Base-by-base conservation (phyloP, 441 rosid species). In the Erodium moschatum region DNA sequence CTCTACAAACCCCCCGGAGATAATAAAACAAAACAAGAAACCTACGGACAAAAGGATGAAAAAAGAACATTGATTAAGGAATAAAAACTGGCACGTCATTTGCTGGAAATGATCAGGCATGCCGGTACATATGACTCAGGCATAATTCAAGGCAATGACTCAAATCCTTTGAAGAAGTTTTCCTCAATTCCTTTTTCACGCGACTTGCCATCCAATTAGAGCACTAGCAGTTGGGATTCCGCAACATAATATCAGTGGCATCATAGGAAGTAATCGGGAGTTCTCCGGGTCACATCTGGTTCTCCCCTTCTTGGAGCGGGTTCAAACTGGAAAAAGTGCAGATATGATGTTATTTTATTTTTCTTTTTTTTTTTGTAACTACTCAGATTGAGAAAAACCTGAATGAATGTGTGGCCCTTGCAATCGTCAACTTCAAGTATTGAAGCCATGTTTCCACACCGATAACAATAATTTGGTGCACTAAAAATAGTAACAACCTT, bases 361-460 rank as follows among this genome's bases (percentile, higher is more conserved):
- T 44, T 0, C 0, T 44, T 44, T 44, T 10, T 44, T 1, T 8
- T 2, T 2, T 3, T 44, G 1, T 10, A 0, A 2, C n/a, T 44
- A 9, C 12, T 44, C 50, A 44, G 50, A 9, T 44, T 44, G 13
- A 44, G 61, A 65, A 33, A 58, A 61, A 44, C 50, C 50, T 44
- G 50, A 44, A 44, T 44, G n/a, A 44, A 44, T 44, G 50, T 9
- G 13, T 44, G 35, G 62, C 83, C 88, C 78, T 85, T 87, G 87
- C 91, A 89, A 76, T 91, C 97, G 71, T 91, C 97, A 46, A 91
- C 97, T 74, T 91, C 97, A 33, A 91, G 84, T 68, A 91, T 89
- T 63, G 97, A 91, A 44, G 97, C 97, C 96, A 89, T 91, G 85
- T 91, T 91, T 65, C 97, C 97, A 80, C 97, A 91, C 38, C 96